Evolutionary conservation across 345 rosid species (phyloP), one percentile per base, ranked within the genome.

Genomic region (Dimocarpus longan): DNA sequence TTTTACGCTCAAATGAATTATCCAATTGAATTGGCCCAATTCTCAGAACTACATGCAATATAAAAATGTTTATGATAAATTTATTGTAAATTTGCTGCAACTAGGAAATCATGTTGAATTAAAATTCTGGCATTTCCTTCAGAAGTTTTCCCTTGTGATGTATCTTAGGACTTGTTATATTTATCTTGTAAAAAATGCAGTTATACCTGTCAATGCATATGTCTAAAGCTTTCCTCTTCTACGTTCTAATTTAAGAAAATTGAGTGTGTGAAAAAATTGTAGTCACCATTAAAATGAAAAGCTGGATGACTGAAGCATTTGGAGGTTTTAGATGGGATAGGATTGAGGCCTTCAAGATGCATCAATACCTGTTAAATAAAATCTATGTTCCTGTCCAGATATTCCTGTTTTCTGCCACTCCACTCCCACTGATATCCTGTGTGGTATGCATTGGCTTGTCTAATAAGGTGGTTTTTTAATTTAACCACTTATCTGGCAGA

Each of bases 121-220:
- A 11, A 18, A 71, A 1, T 50, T 48, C n/a, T 48, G 37, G 10
- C 62, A 44, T 46, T 46, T 69, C 18, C 57, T 69, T 69, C 15
- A 44, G 70, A 37, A 39, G 22, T 68, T 43, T 46, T 10, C 54
- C 15, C 5, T 71, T 70, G 26, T 71, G 10, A 11, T 71, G 74
- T 37, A 48, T 50, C 42, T 0, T 71, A 22, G 60, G 74, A 71
- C 62, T 52, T 71, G 11, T 52, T 71, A 22, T 62, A 71, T 50
- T 48, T 71, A 39, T 8, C 37, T 26, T 48, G 13, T 12, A 10
- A 50, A 48, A 68, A 71, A 24, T 52, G 60, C 11, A 32, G 52
- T 71, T 48, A 24, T 9, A 70, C 59, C 40, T 24, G 59, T 28
- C 39, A 28, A 15, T 50, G 28, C 13, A 52, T 10, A 52, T 50